phyloP scores from a whole-genome alignment of 1,139 yeast species.

The Saccharomyces pastorianus region DNA sequence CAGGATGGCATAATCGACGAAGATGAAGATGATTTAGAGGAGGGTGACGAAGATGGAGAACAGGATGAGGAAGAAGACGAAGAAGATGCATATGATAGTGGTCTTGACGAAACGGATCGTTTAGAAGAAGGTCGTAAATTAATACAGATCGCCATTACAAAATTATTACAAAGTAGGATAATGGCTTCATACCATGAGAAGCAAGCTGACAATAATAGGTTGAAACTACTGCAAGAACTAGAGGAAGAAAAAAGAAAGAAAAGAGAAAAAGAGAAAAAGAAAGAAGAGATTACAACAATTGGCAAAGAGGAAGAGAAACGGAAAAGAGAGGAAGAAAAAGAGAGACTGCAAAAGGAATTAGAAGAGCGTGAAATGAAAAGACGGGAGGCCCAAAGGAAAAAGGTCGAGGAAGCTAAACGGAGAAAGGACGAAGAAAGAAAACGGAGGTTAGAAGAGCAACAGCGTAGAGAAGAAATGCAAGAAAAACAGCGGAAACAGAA shows the following conservation, averaged over 20 bases:
- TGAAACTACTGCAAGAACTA: conserved; percentile 65
- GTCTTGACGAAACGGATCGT: conserved; percentile 48
- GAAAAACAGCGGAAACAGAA: conserved; percentile 36
- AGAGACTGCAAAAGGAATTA: conserved; percentile 38
- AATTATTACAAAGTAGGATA: conserved; percentile 63
- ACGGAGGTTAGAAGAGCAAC: conserved; percentile 38
- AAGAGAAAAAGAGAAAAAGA: conserved; percentile 68
- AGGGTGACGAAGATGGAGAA: conserved; percentile 8
- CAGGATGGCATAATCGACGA: conserved; percentile 4
- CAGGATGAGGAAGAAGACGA: conserved; percentile 21
- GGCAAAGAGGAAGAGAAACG: conserved; percentile 49
- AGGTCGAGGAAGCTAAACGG: conserved; percentile 30
- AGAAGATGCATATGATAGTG: conserved; percentile 34
- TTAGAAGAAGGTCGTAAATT: conserved; percentile 70
- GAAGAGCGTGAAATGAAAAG: conserved; percentile 39
- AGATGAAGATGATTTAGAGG: conserved; percentile 15
- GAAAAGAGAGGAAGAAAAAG: conserved; percentile 35
- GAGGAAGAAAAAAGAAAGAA: conserved; percentile 73
- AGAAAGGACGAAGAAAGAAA: conserved; percentile 38
- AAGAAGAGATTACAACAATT: conserved; percentile 65
- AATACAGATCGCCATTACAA: conserved; percentile 68
- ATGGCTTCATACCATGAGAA: conserved; percentile 71
- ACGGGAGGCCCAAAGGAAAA: conserved; percentile 36
- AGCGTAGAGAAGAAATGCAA: conserved; percentile 34
- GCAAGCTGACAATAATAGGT: conserved; percentile 70